Evolutionary conservation across 257 asterid genomes (phyloP), one percentile per base, ranked within the genome.

Genomic region (Linderniella brevidens): DNA sequence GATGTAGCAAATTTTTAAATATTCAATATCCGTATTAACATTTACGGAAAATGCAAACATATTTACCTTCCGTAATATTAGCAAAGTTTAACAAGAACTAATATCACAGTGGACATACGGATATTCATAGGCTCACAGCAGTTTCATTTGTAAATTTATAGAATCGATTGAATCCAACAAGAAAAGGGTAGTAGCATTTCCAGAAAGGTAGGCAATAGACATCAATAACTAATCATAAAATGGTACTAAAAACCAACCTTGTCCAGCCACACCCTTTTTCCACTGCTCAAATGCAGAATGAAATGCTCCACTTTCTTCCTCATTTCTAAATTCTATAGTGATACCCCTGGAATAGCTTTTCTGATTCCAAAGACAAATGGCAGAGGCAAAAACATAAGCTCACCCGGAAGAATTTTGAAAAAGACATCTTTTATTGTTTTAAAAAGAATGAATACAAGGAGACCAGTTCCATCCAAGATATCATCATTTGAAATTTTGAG

Each of bases 251-350:
- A 57, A 66, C 82, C 65, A 78, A 90, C 99, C 99, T 85, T 82
- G 74, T 64, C 58, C 70, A 68, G 45, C 71, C 69, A 62, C 69
- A 69, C 74, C 80, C 66, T 77, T 77, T 76, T 77, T 85, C 94
- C 96, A 79, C 64, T 81, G 87, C 69, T 85, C 96, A 77, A 79
- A 90, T 58, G 99, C 92, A 74, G 71, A 58, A 65, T 85, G 93
- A 74, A 90, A 85, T 72, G 81, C 81, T 68, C 74, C 68, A 75
- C 93, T 75, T 69, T 90, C 96, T 66, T 82, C 93, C 71, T 90
- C 93, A 57, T 72, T 71, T 65, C 73, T 77, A 73, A 90, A 90
- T 63, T 77, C 88, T 73, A 90, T 70, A 67, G 84, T 65, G 73
- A 79, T 66, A 71, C 93, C 99, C 55, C 75, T 75, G 65, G 96